A percentile compares a stretch with the other conserved stretches of the same genome.
These are phyloP conservation scores for Blastocystis sp. DNA, from an alignment of 352 stramenopile genomes.

Conservation along the genomic window DNA sequence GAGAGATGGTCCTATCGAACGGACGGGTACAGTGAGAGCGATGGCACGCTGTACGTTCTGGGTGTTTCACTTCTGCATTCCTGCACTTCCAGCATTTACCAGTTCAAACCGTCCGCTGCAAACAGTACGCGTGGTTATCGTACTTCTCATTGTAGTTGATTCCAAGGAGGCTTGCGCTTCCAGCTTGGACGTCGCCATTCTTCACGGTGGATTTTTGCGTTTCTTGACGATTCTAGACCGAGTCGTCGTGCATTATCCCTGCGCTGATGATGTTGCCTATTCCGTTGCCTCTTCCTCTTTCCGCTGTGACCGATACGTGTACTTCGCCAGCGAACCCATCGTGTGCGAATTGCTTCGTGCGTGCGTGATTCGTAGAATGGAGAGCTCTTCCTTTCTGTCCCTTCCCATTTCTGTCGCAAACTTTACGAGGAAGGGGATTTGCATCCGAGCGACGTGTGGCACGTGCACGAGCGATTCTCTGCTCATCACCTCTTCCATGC, in stretches of 20 bases:
- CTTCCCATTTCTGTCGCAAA: not conserved
- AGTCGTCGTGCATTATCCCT: slow-evolving; percentile 17
- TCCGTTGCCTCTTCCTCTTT: not conserved
- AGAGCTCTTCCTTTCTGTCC: not conserved
- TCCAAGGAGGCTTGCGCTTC: not conserved
- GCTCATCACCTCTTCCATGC: not conserved
- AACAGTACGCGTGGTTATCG: too few relatives aligned
- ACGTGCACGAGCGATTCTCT: not conserved
- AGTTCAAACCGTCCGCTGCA: not conserved
- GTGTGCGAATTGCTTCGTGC: not conserved
- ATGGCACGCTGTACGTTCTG: not conserved
- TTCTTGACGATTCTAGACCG: not conserved
- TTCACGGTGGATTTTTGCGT: not conserved
- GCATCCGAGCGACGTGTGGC: not conserved
- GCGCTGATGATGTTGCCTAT: not conserved
- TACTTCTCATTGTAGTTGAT: too few relatives aligned
- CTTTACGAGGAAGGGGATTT: not conserved
- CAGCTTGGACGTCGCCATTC: not conserved
- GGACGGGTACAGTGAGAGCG: not conserved
- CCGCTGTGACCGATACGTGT: not conserved
- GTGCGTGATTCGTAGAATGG: not conserved
- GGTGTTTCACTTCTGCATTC: not conserved
- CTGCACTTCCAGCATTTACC: not conserved
- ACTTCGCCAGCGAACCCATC: not conserved
- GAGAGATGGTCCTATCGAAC: not conserved